Evolutionary conservation across 2,329 filamentous ascomycete species (phyloP).

Genomic region (Rosellinia necatrix): DNA sequence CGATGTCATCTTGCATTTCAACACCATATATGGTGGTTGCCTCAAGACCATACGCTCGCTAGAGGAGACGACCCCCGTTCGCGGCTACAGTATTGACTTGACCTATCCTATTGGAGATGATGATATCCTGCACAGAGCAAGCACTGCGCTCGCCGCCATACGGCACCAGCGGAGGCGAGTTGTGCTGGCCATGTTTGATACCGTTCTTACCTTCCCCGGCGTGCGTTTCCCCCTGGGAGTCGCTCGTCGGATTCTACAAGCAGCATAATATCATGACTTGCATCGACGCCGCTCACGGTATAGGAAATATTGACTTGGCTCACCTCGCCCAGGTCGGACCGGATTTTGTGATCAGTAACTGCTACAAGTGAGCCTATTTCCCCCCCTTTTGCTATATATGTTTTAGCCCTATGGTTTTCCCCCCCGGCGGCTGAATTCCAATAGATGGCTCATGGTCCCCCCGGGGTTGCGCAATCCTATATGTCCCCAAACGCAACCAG

Average conservation of each 20-base stretch:
- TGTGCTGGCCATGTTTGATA: slow-evolving; percentile 71
- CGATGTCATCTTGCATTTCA: slow-evolving; percentile 71
- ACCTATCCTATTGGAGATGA: slow-evolving; percentile 64
- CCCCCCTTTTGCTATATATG: neutral
- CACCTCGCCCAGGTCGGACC: slow-evolving; percentile 61
- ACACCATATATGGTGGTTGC: slow-evolving; percentile 69
- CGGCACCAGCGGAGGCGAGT: slow-evolving; percentile 57
- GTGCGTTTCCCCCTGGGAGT: slow-evolving; percentile 72
- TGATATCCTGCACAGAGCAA: slow-evolving; percentile 59
- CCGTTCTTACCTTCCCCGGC: slow-evolving; percentile 70
- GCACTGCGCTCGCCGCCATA: slow-evolving; percentile 54
- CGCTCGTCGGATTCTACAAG: slow-evolving; percentile 60
- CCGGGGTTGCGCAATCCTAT: slow-evolving; percentile 70
- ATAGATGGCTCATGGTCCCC: slow-evolving; percentile 71
- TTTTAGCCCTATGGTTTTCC: neutral
- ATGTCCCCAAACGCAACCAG: slow-evolving; percentile 71
- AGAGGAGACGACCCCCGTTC: slow-evolving; percentile 57
- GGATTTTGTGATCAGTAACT: slow-evolving; percentile 76
- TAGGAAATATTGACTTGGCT: slow-evolving; percentile 69
- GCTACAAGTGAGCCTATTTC: slow-evolving; percentile 58
- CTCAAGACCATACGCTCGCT: slow-evolving; percentile 66
- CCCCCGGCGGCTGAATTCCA: slow-evolving; percentile 22
- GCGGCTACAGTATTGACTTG: slow-evolving; percentile 54
- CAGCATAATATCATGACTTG: slow-evolving; percentile 65
- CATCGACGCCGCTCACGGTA: slow-evolving; percentile 72